Evolutionary conservation across 2,329 filamentous ascomycete species (phyloP), one percentile per base, ranked within the genome.

Genomic region (Didymella pinodella): DNA sequence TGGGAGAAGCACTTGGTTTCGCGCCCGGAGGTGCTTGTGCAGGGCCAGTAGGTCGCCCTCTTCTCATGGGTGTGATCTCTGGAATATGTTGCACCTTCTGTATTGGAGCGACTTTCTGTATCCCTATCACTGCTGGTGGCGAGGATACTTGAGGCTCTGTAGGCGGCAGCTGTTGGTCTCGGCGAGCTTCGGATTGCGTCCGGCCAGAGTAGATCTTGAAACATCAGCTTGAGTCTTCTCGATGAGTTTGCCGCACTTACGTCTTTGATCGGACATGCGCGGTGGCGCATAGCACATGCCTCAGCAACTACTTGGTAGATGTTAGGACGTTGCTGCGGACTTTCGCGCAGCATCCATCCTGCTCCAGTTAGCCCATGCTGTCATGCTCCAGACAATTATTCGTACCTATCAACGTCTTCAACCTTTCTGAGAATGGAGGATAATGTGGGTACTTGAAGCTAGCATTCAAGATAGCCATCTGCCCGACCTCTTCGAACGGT

Each of bases 401-500:
- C 70, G 25, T 81, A 96, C 92, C 90, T 74, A 98, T 98, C 40
- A 99, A 82, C 70, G 89, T 88, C 82, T 97, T 97, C 55, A 97
- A 80, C 55, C 90, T 87, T 67, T 96, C 91, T 0, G 95, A 97
- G 75, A 99, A 99, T 18, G 86, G 82, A 28, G 95, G 95, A 72
- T 97, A 92, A 59, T 85, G 86, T 6, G 94, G 95, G 70, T 92
- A 99, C 72, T 91, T 93, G 84, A 92, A 98, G 77, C 88, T 96
- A 49, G 95, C 95, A 74, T 98, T 98, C 61, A 99, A 81, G 64
- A 99, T 99, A 12, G 95, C 95, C 82, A 98, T 91, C 80, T 97
- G 94, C 26, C 95, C 95, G 73, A 97, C 93, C 64, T 98, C 94
- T 79, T 99, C 95, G 71, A 99, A 99, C 0, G 95, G 95, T 6